Base-by-base conservation (phyloP, 2,329 filamentous ascomycete genomes). In the Talaromyces sp. region DNA sequence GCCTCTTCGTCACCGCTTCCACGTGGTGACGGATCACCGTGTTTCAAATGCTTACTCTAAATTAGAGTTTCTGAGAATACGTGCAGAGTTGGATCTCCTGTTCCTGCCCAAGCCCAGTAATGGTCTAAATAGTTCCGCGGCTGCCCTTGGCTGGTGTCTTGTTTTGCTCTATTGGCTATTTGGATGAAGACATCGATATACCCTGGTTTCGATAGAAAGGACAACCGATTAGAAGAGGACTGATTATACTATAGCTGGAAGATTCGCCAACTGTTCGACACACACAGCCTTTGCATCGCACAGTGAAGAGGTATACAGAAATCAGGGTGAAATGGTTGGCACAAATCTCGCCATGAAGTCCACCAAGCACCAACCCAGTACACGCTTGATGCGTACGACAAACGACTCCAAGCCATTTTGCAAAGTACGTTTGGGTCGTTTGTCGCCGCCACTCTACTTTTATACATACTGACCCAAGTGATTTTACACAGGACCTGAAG, bases 311-410 rank as follows among this genome's bases (percentile, higher is more conserved):
- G 7, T 13, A 46, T 4, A 46, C 8, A 24, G 4, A 24, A 43
- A 43, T 14, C 19, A 2, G 10, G 43, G 43, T 21, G 11, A 24
- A 46, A 61, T 61, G 56, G 26, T 49, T 19, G 55, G 50, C 13
- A 21, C 56, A 8, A 32, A 51, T 19, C 17, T 21, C 9, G 43
- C 29, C 27, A 61, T 58, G 59, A 38, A 56, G 27, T 56, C 54
- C 83, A 96, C 93, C 77, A 97, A 98, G 93, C 93, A 98, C 84
- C 93, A 98, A 79, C 97, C 93, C 65, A 97, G 93, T 29, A 97
- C 93, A 71, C 87, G 93, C 75, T 82, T 98, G 71, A 83, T 99
- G 82, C 92, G 93, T 77, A 97, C 97, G 93, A 98, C 95, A 75
- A 90, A 95, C 72, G 93, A 98, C 82, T 93, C 97, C 72, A 86